These are phyloP conservation scores for Penicilliopsis zonata DNA, from an alignment of 495 filamentous ascomycete species.

Conservation along the genomic window DNA sequence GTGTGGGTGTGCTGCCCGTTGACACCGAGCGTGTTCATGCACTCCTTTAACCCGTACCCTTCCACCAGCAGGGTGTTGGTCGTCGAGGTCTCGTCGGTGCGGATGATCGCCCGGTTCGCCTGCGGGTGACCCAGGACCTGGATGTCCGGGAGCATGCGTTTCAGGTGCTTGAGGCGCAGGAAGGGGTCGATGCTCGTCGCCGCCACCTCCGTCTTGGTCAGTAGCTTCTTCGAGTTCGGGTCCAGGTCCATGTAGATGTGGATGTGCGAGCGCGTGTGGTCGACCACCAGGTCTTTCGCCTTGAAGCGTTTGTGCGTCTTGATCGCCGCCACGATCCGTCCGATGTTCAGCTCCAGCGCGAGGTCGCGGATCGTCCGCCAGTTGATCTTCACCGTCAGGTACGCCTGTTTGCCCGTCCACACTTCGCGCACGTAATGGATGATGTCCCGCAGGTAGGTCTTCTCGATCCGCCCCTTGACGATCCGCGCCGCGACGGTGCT, in stretches of 20 bases:
- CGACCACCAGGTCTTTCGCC: slow-evolving; percentile 39
- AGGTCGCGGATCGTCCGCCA: slow-evolving; percentile 61
- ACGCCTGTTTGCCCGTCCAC: slow-evolving; percentile 64
- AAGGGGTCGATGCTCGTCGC: slow-evolving; percentile 54
- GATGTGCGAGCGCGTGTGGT: slow-evolving; percentile 39
- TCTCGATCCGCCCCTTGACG: slow-evolving; percentile 86
- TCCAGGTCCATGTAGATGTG: slow-evolving; percentile 44
- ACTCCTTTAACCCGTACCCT: slow-evolving; percentile 78
- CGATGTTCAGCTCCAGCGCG: slow-evolving; percentile 59
- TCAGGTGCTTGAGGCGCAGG: slow-evolving; percentile 70
- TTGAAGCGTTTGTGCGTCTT: slow-evolving; percentile 68
- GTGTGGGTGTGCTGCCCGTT: slow-evolving; percentile 57
- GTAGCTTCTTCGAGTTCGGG: slow-evolving; percentile 36
- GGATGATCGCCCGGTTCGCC: slow-evolving; percentile 78
- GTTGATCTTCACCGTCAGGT: slow-evolving; percentile 66
- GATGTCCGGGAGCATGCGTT: slow-evolving; percentile 66
- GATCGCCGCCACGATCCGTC: slow-evolving; percentile 62
- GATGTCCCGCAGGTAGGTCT: slow-evolving; percentile 38
- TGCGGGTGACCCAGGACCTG: slow-evolving; percentile 79
- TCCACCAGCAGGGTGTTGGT: slow-evolving; percentile 71
- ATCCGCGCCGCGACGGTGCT: slow-evolving; percentile 66
- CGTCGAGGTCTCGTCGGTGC: slow-evolving; percentile 50
- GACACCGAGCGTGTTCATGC: slow-evolving; percentile 87
- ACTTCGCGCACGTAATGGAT: slow-evolving; percentile 69
- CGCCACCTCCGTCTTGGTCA: slow-evolving; percentile 44